phyloP scores from a whole-genome alignment of 2,329 filamentous ascomycete genomes.

The Aspergillus sp. region DNA sequence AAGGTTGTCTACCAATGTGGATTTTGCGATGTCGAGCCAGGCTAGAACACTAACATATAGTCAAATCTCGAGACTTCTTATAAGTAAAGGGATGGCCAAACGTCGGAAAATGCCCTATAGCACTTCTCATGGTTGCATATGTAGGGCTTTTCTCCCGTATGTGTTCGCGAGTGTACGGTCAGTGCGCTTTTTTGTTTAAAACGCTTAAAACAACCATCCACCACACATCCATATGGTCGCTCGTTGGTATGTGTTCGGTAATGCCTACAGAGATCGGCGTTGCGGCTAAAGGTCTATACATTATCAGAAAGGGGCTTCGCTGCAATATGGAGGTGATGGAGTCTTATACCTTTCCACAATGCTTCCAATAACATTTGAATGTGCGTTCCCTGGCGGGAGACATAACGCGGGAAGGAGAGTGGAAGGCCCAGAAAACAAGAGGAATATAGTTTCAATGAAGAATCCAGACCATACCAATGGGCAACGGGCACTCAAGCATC shows the following conservation, averaged over 20 bases:
- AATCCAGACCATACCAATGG: too few species aligned
- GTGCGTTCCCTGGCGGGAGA: constrained; percentile 42
- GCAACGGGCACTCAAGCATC: too few species aligned
- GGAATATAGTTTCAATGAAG: too few species aligned
- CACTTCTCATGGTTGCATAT: constrained; percentile 44
- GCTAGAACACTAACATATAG: constrained; percentile 37
- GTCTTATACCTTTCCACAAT: constrained; percentile 43
- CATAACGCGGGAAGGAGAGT: constrained; percentile 28
- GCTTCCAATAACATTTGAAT: constrained; percentile 45
- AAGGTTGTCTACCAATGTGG: constrained; percentile 41
- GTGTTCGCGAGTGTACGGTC: constrained; percentile 46
- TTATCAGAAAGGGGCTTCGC: background rate
- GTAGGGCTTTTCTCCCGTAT: constrained; percentile 48
- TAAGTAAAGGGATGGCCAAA: constrained; percentile 23
- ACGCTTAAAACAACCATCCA: constrained; percentile 47
- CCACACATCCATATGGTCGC: constrained; percentile 46
- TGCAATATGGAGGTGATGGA: background rate
- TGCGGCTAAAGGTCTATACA: constrained; percentile 48
- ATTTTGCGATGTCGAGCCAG: constrained; percentile 42
- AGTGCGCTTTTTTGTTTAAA: constrained; percentile 50
- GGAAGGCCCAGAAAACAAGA: too few species aligned
- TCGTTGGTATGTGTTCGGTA: constrained; percentile 51
- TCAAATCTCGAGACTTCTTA: background rate
- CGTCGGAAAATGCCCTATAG: constrained; percentile 46
- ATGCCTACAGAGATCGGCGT: constrained; percentile 49